Conservation (phyloP, 2,329 filamentous ascomycete genomes). For the Fusarium albidum region DNA sequence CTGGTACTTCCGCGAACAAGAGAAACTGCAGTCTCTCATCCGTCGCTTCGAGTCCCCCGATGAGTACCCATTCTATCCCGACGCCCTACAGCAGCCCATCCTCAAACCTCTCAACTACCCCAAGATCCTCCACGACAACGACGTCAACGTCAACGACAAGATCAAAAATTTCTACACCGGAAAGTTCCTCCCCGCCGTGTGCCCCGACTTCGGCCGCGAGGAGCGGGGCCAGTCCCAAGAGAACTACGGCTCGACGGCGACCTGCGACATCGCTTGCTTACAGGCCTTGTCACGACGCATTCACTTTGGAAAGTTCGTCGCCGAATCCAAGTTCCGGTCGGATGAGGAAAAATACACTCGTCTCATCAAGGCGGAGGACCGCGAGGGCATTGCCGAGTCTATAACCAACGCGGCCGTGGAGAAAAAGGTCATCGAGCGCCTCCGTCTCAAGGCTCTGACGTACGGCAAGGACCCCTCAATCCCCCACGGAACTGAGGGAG, state of each 20-base stretch:
- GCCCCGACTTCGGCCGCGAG: constrained; percentile 76
- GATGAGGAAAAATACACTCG: constrained; percentile 82
- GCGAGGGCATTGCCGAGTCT: constrained; percentile 82
- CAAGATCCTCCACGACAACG: constrained; percentile 83
- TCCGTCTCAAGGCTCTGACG: constrained; percentile 88
- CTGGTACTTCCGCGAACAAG: constrained; percentile 91
- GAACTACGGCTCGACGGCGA: constrained; percentile 94
- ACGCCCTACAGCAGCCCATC: constrained; percentile 79
- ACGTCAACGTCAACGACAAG: constrained; percentile 88
- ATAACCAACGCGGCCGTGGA: constrained; percentile 93
- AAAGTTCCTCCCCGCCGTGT: constrained; percentile 83
- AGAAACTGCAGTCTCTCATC: constrained; percentile 89
- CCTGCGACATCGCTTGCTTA: constrained; percentile 87
- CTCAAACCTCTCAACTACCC: constrained; percentile 91
- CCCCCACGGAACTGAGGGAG: constrained; percentile 59
- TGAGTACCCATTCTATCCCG: constrained; percentile 96
- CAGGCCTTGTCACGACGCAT: constrained; percentile 91
- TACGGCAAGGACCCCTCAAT: constrained; percentile 90
- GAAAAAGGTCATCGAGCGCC: constrained; percentile 85
- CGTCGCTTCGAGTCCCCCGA: constrained; percentile 96
- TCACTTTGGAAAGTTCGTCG: constrained; percentile 98
- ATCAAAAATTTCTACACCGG: constrained; percentile 88
- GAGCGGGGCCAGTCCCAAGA: constrained; percentile 88
- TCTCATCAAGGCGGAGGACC: constrained; percentile 83
- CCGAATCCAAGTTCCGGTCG: constrained; percentile 90